These are phyloP conservation scores for Sugiyamaella valdiviana DNA, from an alignment of 805 yeast genomes.

Conservation along the genomic window DNA sequence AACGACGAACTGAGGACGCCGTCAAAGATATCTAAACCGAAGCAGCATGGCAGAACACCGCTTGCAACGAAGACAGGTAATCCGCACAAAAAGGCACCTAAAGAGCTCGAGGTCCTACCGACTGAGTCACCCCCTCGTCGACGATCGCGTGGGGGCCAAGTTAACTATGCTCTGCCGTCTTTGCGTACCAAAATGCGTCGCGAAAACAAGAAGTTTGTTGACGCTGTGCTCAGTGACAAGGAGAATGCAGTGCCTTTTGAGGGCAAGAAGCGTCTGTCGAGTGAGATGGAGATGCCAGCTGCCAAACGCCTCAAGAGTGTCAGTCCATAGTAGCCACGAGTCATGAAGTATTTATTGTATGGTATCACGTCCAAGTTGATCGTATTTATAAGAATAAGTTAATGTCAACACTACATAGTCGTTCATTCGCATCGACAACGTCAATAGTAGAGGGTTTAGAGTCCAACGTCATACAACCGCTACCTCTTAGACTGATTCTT, in stretches of 20 bases:
- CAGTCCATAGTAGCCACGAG: not conserved
- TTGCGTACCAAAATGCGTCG: conserved; percentile 64
- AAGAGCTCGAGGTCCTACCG: conserved; percentile 4
- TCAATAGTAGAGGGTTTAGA: too few relatives aligned
- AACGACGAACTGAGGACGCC: too few relatives aligned
- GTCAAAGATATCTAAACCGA: conserved; percentile 2
- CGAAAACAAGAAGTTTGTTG: conserved; percentile 51
- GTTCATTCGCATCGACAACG: too few relatives aligned
- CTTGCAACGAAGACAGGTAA: not conserved
- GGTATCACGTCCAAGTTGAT: not conserved
- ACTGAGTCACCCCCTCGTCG: conserved; percentile 22
- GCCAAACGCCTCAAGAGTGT: conserved; percentile 1
- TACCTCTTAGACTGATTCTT: conserved; percentile 1
- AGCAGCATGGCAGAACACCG: conserved; percentile 2
- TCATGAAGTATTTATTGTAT: not conserved
- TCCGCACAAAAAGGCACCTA: conserved; percentile 2
- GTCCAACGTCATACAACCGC: too few relatives aligned
- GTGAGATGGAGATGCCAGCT: not conserved
- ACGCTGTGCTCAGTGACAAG: conserved; percentile 43
- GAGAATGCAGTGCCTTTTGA: conserved; percentile 6
- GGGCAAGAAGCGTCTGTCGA: not conserved
- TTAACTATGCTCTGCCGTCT: conserved; percentile 65
- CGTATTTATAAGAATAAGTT: not conserved
- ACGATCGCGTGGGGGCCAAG: conserved; percentile 46
- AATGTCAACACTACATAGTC: too few relatives aligned